phyloP scores from a whole-genome alignment of 2,329 filamentous ascomycete genomes.

The Sporothrix euskadiensis region DNA sequence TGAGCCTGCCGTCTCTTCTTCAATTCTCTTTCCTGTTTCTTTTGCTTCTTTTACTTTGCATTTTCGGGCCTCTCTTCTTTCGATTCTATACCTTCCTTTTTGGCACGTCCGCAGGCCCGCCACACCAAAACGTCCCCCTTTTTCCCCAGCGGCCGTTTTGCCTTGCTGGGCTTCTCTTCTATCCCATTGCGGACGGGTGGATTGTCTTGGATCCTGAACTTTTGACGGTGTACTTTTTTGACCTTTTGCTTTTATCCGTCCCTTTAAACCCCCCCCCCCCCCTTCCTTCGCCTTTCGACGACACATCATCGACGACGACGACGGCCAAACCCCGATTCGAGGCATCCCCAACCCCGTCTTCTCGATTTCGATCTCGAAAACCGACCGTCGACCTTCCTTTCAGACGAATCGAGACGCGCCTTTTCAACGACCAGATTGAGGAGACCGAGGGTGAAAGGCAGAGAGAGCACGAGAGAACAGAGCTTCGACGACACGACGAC shows the following conservation, averaged over 20 bases:
- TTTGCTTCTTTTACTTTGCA: neutral
- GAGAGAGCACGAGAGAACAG: neutral
- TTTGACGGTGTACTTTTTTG: neutral
- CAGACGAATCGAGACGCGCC: constrained; percentile 13
- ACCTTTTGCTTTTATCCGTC: constrained; percentile 4
- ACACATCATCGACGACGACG: neutral
- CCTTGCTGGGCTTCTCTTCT: neutral
- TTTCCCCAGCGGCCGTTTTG: constrained; percentile 10
- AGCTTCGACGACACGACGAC: neutral
- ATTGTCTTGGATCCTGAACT: neutral
- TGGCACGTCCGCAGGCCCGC: constrained; percentile 12
- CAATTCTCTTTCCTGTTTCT: constrained; percentile 5
- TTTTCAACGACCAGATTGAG: neutral
- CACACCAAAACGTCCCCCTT: neutral
- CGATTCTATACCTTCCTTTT: constrained; percentile 18
- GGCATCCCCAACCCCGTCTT: neutral
- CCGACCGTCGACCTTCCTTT: neutral
- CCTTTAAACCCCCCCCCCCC: neutral
- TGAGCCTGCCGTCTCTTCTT: neutral
- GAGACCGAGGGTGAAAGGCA: neutral
- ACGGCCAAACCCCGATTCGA: constrained; percentile 4
- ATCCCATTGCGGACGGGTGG: constrained; percentile 13
- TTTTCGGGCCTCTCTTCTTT: neutral
- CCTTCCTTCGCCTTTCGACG: constrained; percentile 13
- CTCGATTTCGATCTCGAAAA: neutral